phyloP scores from a whole-genome alignment of 2,329 filamentous ascomycete species.

The Xylariaceae sp. region DNA sequence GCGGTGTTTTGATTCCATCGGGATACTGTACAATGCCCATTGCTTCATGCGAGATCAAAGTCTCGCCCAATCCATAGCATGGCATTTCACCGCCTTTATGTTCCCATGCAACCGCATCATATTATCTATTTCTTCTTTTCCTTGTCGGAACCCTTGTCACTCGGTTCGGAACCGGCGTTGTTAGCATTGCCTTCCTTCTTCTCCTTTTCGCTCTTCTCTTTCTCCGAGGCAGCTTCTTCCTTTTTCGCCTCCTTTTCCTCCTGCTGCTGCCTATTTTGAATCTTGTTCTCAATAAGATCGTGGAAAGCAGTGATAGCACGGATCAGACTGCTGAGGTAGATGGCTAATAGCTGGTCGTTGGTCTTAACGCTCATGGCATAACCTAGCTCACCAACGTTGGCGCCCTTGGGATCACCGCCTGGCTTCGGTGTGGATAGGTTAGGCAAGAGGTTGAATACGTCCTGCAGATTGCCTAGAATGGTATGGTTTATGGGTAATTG shows the following conservation, averaged over 20 bases:
- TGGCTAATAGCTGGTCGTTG: conserved; percentile 97
- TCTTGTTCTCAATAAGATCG: conserved; percentile 99
- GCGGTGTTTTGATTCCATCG: conserved; percentile 9
- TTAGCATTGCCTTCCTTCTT: conserved; percentile 47
- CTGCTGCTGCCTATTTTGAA: conserved; percentile 94
- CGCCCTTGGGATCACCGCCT: conserved; percentile 53
- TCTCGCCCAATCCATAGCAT: conserved; percentile 3
- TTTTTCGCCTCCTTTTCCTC: conserved; percentile 91
- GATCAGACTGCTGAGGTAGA: conserved; percentile 95
- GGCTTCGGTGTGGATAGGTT: conserved; percentile 83
- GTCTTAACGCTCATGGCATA: conserved; percentile 98
- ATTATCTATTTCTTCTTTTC: conserved; percentile 45
- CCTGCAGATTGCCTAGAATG: conserved; percentile 96
- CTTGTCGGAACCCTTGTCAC: conserved; percentile 40
- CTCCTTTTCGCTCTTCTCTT: conserved; percentile 57
- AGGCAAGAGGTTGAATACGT: conserved; percentile 96
- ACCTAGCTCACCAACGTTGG: conserved; percentile 72
- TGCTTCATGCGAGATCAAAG: conserved; percentile 1
- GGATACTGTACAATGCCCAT: conserved; percentile 27
- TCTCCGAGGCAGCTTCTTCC: conserved; percentile 44
- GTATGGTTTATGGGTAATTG: conserved; percentile 95
- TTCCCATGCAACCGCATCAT: conserved; percentile 16
- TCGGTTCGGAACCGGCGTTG: conserved; percentile 48
- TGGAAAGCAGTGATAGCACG: conserved; percentile 98
- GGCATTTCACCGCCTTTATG: conserved; percentile 9